Evolutionary conservation across 1,139 yeast species (phyloP), one percentile per base, ranked within the genome.

Genomic region (Yamadazyma kanchanaburiensis): DNA sequence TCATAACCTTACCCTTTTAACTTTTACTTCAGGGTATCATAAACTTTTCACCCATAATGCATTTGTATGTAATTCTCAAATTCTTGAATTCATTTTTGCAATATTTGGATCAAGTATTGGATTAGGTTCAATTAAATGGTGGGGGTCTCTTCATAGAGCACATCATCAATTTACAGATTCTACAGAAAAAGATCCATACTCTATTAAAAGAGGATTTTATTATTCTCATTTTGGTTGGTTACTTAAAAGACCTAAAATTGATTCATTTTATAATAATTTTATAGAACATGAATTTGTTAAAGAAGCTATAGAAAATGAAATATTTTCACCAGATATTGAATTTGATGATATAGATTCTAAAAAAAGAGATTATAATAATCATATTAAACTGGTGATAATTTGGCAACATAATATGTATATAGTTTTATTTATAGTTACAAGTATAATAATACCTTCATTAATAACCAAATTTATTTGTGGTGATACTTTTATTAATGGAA

Each of bases 181-280:
- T 40, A 75, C 83, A 0, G 85, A 79, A 34, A 60, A 65, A 26
- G 88, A 81, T 48, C 88, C 89, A 0, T 80, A 78, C 45, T 74
- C 73, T 49, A 72, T 70, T 34, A 70, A 77, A 45, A 61, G 76
- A 38, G 85, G 84, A 6, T 62, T 74, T 26, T 49, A 60, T 28
- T 78, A 72, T 69, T 72, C 78, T 28, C 86, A 79, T 50, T 60
- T 76, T 51, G 85, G 86, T 1, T 79, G 86, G 83, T 58, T 77
- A 36, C 45, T 79, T 14, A 55, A 72, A 27, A 70, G 68, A 36
- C 82, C 81, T 12, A 68, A 66, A 33, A 47, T 51, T n/a, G 42
- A 43, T 5, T 43, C 53, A 0, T 66, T 65, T 35, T 59, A 58
- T 35, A 44, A 51, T 9, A 64, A 60, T 12, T 60, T 62, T 34